A percentile compares a stretch with the other conserved stretches of the same genome.
Conservation (phyloP, 345 rosid genomes). For the Hypericum perforatum region DNA sequence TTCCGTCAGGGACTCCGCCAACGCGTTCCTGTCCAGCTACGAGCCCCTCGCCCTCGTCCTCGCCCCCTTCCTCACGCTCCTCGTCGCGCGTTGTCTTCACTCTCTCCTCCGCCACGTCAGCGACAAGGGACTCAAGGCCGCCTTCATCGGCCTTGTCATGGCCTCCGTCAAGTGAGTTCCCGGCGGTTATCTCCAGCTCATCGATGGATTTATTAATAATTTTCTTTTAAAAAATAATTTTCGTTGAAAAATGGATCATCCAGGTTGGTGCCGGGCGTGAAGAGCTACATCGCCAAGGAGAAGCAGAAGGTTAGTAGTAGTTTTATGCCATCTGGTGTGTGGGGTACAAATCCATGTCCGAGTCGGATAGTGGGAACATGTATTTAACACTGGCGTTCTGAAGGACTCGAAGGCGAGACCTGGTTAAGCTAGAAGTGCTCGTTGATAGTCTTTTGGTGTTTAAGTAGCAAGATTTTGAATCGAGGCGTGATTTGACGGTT, state of each 20-base stretch:
- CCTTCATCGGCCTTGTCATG: constrained; percentile 42
- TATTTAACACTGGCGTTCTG: no score
- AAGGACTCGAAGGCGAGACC: no score
- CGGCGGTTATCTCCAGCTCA: not conserved
- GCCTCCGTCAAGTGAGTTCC: constrained; percentile 47
- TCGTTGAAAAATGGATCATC: constrained; percentile 1
- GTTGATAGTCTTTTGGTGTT: no score
- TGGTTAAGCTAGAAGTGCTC: no score
- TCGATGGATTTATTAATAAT: not conserved
- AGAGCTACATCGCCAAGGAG: constrained; percentile 69
- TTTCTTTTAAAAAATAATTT: constrained; percentile 4
- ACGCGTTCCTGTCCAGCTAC: constrained; percentile 47
- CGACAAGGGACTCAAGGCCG: constrained; percentile 58
- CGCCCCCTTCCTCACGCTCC: constrained; percentile 53
- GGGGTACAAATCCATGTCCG: no score
- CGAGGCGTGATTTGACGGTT: no score
- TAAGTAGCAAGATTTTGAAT: no score
- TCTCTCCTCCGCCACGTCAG: constrained; percentile 35
- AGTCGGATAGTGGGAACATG: no score
- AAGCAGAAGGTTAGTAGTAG: constrained; percentile 73
- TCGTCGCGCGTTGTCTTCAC: constrained; percentile 40
- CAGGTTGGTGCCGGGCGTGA: constrained; percentile 80
- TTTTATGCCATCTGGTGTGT: not conserved
- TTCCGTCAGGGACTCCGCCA: constrained; percentile 39
- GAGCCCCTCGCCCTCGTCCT: constrained; percentile 65